Conservation (phyloP, 2,329 filamentous ascomycete species). For the Ceratocystis lukuohia region DNA sequence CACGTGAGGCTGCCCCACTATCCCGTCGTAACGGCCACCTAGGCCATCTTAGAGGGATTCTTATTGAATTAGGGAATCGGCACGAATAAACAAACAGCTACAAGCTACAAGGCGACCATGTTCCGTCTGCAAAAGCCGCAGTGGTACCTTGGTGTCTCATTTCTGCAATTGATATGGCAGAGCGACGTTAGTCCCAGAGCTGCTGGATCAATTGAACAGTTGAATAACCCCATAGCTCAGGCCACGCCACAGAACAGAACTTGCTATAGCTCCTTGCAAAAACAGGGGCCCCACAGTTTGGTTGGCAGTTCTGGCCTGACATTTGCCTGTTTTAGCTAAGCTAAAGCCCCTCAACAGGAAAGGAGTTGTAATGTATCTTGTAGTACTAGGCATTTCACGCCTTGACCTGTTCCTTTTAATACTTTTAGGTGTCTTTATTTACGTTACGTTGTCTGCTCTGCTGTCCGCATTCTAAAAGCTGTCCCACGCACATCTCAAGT, state of each 20-base stretch:
- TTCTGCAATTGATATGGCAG: background rate
- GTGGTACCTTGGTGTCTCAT: no score
- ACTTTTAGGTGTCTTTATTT: slow-evolving; percentile 3
- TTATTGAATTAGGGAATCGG: background rate
- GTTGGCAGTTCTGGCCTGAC: background rate
- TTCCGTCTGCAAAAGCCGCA: background rate
- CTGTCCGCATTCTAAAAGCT: background rate
- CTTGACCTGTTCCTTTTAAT: background rate
- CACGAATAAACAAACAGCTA: background rate
- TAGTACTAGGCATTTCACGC: background rate
- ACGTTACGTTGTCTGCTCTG: background rate
- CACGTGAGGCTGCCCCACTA: slow-evolving; percentile 1
- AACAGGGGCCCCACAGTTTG: background rate
- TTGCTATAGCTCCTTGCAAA: background rate
- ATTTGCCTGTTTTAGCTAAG: slow-evolving; percentile 7
- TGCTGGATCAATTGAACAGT: no score
- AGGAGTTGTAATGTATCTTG: background rate
- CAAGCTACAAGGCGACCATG: background rate
- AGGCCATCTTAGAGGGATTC: slow-evolving; percentile 7
- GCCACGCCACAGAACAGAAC: background rate
- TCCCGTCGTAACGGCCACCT: slow-evolving; percentile 16
- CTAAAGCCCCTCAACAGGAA: background rate
- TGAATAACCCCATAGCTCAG: background rate
- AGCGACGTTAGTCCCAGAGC: background rate
- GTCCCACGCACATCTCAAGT: background rate